These are phyloP conservation scores for Trametes pubescens DNA, from an alignment of 1,284 basidiomycete species.

Conservation along the genomic window DNA sequence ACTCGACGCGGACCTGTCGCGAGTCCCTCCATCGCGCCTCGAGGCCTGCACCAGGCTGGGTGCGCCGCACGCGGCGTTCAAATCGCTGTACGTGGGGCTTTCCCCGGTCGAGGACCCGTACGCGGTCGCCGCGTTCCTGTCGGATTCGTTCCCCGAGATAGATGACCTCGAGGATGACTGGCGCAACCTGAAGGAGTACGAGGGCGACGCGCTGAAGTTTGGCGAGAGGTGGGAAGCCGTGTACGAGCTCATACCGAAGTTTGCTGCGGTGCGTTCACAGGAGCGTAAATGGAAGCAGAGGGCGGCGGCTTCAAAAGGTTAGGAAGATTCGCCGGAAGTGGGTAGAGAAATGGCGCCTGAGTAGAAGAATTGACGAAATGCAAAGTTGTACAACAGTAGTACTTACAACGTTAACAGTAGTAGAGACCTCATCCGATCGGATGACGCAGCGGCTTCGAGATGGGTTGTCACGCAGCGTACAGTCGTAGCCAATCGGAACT, in stretches of 20 bases:
- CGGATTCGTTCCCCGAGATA: slow-evolving; percentile 2
- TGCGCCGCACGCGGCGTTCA: neutral
- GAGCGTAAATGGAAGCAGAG: neutral
- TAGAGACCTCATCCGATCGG: too few relatives aligned
- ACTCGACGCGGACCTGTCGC: neutral
- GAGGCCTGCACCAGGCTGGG: neutral
- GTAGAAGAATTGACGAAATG: too few relatives aligned
- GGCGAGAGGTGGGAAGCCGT: neutral
- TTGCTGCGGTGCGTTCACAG: neutral
- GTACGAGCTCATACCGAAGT: neutral
- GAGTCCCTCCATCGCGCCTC: neutral
- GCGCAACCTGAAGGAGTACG: neutral
- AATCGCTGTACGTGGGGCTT: slow-evolving; percentile 7
- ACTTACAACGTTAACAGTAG: too few relatives aligned
- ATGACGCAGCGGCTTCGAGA: too few relatives aligned
- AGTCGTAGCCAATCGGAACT: too few relatives aligned
- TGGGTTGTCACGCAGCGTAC: too few relatives aligned
- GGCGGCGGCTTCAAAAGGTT: neutral
- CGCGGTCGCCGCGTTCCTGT: slow-evolving; percentile 10
- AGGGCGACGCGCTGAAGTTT: neutral
- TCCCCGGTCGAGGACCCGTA: slow-evolving; percentile 9
- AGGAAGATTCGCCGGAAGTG: too few relatives aligned
- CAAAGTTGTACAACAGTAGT: too few relatives aligned
- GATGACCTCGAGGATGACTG: neutral
- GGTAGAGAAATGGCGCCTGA: too few relatives aligned